Evolutionary conservation across 23 red algal species (phyloP), one percentile per base, ranked within the genome.

Genomic region (Gracilaria caudata): DNA sequence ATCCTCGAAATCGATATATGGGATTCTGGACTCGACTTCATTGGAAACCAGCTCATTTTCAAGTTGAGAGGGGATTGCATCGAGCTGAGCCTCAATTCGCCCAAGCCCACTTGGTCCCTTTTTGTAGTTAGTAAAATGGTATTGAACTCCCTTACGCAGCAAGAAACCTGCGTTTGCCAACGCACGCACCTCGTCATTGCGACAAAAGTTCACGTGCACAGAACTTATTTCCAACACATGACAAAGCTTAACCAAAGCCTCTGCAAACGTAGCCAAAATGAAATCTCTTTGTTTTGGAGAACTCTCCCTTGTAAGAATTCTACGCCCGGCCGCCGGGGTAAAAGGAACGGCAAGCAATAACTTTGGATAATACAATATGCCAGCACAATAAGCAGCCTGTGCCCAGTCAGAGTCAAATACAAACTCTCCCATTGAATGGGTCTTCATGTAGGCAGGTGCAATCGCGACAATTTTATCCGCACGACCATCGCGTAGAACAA

Each of bases 381-480:
- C 91, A 24, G 79, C 81, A 13, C 54, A 23, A 32, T 93, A 64
- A 7, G 91, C 74, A 4, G 86, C 86, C 12, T 98, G 77, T 36
- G 90, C 87, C 90, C 90, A 98, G 51, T 79, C 60, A 11, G 86
- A 82, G 77, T 98, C 95, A 80, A 98, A 98, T 0, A 98, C 92
- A 68, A 98, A 98, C 86, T 98, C 95, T 25, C 95, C 95, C 37
- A 94, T 33, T 3, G 84, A 90, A 55, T 98, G 80, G 21, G 40
- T 54, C 64, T 98, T 98, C 45, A 94, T 40, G 40, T 98, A 98
- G 0, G 82, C 66, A 43, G 91, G 91, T 9, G 84, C 88, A 23
- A 86, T 68, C 21, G 86, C 95, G 21, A 94, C 37, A 21, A 98
- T 64, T 1, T 47, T 20, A 0, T 66, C 47, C 14, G 77, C 51